Percentiles rank a stretch among this genome's conserved stretches.
Conservation (phyloP, 2,329 filamentous ascomycete species). For the Hymenoscyphus fraxineus region DNA sequence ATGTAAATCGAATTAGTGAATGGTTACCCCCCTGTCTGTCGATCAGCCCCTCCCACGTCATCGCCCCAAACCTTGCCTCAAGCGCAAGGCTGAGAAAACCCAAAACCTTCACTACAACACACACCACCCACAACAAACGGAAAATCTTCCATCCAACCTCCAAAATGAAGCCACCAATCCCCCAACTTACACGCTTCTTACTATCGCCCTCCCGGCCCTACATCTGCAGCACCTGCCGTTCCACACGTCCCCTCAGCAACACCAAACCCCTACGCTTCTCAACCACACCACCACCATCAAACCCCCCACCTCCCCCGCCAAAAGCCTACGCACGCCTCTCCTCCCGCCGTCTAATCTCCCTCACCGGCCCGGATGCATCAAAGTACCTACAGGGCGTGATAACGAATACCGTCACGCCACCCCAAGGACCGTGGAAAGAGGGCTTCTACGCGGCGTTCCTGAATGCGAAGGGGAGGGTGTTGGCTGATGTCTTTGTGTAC, state of each 20-base stretch:
- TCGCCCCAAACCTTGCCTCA: background rate
- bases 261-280: constrained; percentile 7
- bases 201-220: constrained; percentile 14
- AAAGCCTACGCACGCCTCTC: constrained; percentile 54
- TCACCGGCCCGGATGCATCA: constrained; percentile 74
- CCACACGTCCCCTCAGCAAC: constrained; percentile 9
- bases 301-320: constrained; percentile 41
- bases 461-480: constrained; percentile 76
- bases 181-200: constrained; percentile 9
- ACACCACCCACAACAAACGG: constrained; percentile 52
- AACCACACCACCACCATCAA: constrained; percentile 12
- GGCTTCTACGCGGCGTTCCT: constrained; percentile 82
- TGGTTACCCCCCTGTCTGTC: too few species aligned
- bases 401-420: constrained; percentile 60
- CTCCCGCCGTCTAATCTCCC: constrained; percentile 74
- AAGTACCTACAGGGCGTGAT: constrained; percentile 86
- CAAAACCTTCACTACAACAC: background rate
- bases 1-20: too few species aligned
- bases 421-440: constrained; percentile 37
- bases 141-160: constrained; percentile 78
- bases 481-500: constrained; percentile 91
- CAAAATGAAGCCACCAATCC: constrained; percentile 37
- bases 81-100: background rate
- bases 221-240: constrained; percentile 27
- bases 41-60: background rate